phyloP scores from a whole-genome alignment of 2,329 filamentous ascomycete species.

The Plectosphaerella sp. region DNA sequence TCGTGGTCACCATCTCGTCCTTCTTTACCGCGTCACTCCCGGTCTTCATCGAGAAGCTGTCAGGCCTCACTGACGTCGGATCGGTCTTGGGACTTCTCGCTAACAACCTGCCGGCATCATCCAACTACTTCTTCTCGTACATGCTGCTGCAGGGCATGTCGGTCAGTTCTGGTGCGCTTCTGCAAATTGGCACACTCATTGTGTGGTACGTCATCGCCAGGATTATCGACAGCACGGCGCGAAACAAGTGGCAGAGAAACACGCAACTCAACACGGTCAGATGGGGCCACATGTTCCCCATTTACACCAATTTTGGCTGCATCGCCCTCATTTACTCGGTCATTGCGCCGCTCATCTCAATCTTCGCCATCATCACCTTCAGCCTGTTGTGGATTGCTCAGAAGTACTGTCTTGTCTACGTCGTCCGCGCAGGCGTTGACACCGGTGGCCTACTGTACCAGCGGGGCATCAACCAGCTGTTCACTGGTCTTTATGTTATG shows the following conservation, averaged over 20 bases:
- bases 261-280: conserved; percentile 71
- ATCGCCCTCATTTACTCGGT: conserved; percentile 88
- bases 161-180: conserved; percentile 80
- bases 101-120: conserved; percentile 73
- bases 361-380: conserved; percentile 94
- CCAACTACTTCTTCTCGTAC: conserved; percentile 98
- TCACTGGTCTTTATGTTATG: conserved; percentile 93
- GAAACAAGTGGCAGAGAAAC: conserved; percentile 81
- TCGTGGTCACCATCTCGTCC: conserved; percentile 83
- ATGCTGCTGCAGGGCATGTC: conserved; percentile 93
- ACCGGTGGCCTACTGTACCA: conserved; percentile 92
- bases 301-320: conserved; percentile 94
- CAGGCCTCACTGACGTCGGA: conserved; percentile 47
- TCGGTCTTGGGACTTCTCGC: conserved; percentile 70
- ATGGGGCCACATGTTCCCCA: conserved; percentile 93
- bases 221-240: conserved; percentile 75
- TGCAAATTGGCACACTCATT: conserved; percentile 76
- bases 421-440: conserved; percentile 83
- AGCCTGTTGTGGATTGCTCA: conserved; percentile 89
- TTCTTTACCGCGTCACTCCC: conserved; percentile 58
- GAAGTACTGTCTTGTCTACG: conserved; percentile 94
- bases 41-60: conserved; percentile 49
- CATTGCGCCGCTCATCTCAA: conserved; percentile 81
- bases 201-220: conserved; percentile 79
- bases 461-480: conserved; percentile 88